Conservation (phyloP, 23 red algal genomes). For the Gracilaria gracilis region DNA sequence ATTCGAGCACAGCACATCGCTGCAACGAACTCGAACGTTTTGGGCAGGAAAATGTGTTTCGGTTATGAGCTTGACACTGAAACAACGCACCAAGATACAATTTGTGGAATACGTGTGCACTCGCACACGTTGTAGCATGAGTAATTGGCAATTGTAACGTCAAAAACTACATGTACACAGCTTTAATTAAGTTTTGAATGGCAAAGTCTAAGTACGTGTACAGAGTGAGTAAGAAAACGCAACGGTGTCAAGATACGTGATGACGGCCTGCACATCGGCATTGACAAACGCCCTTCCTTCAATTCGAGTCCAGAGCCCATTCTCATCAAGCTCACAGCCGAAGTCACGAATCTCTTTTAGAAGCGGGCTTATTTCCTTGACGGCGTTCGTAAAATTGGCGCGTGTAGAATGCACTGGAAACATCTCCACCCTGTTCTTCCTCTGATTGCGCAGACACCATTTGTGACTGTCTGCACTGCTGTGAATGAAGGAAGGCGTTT, state of each 20-base stretch:
- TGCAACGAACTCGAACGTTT: too few relatives aligned
- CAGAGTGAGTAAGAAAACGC: neutral
- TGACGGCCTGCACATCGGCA: neutral
- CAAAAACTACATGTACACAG: too few relatives aligned
- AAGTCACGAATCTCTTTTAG: constrained; percentile 6
- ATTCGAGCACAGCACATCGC: too few relatives aligned
- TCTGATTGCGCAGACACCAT: constrained; percentile 5
- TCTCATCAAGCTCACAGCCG: neutral
- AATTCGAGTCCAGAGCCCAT: neutral
- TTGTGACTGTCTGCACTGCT: neutral
- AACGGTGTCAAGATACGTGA: constrained; percentile 4
- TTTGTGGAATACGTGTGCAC: too few relatives aligned
- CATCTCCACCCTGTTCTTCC: neutral
- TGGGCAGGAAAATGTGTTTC: too few relatives aligned
- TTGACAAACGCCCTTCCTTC: constrained; percentile 11
- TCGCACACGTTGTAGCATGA: too few relatives aligned
- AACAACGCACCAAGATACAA: too few relatives aligned
- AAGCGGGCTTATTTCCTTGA: neutral
- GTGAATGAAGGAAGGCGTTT: neutral
- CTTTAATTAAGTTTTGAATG: too few relatives aligned
- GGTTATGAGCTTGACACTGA: too few relatives aligned
- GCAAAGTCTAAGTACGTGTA: too few relatives aligned
- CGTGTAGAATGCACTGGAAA: constrained; percentile 4
- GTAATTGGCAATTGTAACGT: too few relatives aligned
- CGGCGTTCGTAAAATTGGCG: neutral